Percentiles rank a stretch among this genome's conserved stretches.
Conservation (phyloP, 1,284 basidiomycete species). For the Austroboletus rostrupii region DNA sequence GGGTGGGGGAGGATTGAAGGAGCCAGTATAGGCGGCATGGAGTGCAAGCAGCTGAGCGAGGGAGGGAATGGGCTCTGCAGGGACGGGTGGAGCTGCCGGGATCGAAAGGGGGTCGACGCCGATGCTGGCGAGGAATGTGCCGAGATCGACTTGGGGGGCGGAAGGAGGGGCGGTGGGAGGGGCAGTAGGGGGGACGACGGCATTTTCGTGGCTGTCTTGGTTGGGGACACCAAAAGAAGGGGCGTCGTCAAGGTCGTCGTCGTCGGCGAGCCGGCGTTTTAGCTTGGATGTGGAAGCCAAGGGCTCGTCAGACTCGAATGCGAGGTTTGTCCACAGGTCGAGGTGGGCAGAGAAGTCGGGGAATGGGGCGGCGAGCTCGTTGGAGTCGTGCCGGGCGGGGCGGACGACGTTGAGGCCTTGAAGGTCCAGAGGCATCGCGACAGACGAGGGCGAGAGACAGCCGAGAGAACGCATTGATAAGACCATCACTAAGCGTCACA, state of each 20-base stretch:
- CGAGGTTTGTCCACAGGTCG: constrained; percentile 79
- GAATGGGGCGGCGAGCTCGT: constrained; percentile 59
- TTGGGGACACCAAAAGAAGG: constrained; percentile 42
- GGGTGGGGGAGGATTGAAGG: constrained; percentile 21
- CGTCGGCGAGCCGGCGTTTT: constrained; percentile 36
- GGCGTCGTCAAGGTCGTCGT: constrained; percentile 37
- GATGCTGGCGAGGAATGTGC: constrained; percentile 55
- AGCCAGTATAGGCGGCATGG: constrained; percentile 37
- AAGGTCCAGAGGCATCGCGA: constrained; percentile 47
- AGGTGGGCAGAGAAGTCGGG: constrained; percentile 76
- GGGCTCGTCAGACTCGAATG: constrained; percentile 75
- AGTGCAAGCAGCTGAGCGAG: constrained; percentile 64
- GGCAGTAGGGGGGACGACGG: constrained; percentile 44
- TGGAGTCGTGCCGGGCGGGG: constrained; percentile 44
- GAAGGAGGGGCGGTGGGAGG: constrained; percentile 11
- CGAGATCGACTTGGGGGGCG: constrained; percentile 44
- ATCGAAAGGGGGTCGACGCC: constrained; percentile 55
- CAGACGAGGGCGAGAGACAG: not conserved
- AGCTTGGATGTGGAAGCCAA: constrained; percentile 33
- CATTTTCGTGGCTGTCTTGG: constrained; percentile 55
- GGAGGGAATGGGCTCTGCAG: constrained; percentile 39
- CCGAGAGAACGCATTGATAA: constrained; percentile 15
- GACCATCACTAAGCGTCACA: constrained; percentile 16
- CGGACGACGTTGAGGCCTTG: constrained; percentile 78
- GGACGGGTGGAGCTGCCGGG: constrained; percentile 20